Conservation (phyloP, 1,284 basidiomycete genomes). For the Grifola frondosa region DNA sequence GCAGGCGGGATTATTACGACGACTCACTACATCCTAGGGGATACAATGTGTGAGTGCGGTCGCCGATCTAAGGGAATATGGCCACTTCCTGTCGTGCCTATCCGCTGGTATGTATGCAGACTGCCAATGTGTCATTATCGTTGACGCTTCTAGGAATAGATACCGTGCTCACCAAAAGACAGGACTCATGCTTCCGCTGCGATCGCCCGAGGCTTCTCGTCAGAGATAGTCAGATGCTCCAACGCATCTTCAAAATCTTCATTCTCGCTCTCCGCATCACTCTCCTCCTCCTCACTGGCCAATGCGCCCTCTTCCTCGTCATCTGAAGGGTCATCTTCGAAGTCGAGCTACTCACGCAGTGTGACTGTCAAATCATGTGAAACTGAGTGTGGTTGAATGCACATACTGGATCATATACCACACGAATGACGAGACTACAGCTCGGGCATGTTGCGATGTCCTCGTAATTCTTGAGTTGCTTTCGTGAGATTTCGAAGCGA, state of each 20-base stretch:
- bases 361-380: background rate
- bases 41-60: too few species aligned
- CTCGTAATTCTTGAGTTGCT: slow-evolving; percentile 87
- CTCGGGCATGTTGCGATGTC: slow-evolving; percentile 98
- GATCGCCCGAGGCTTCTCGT: slow-evolving; percentile 28
- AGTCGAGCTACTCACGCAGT: slow-evolving; percentile 56
- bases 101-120: too few species aligned
- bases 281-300: slow-evolving; percentile 34
- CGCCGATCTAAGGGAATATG: too few species aligned
- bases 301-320: slow-evolving; percentile 41
- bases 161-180: too few species aligned
- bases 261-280: slow-evolving; percentile 39
- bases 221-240: slow-evolving; percentile 55
- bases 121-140: too few species aligned
- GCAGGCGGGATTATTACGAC: too few species aligned
- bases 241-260: slow-evolving; percentile 63
- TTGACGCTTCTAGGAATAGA: too few species aligned
- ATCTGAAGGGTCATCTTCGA: slow-evolving; percentile 62
- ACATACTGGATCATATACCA: slow-evolving; percentile 94
- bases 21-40: too few species aligned
- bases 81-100: too few species aligned
- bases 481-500: slow-evolving; percentile 92
- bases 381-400: too few species aligned
- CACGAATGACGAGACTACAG: slow-evolving; percentile 90
- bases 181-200: slow-evolving; percentile 25